These are phyloP conservation scores for Pachyrhizus erosus DNA, from an alignment of 306 rosid genomes.

Conservation along the genomic window DNA sequence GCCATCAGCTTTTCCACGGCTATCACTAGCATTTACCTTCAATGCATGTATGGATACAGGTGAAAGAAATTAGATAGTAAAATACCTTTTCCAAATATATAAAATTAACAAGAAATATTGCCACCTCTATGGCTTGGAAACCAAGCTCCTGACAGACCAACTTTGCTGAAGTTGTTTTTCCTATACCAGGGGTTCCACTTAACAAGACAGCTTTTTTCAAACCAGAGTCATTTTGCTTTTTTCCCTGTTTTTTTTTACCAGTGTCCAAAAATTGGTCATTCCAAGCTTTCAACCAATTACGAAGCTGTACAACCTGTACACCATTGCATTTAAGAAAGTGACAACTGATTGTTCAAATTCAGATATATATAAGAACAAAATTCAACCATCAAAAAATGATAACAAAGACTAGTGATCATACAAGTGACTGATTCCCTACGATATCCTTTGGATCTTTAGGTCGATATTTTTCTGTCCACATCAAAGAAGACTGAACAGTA, in stretches of 20 bases:
- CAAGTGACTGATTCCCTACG: constrained; percentile 92
- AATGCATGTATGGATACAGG: constrained; percentile 30
- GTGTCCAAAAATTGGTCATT: constrained; percentile 74
- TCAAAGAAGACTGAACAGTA: constrained; percentile 49
- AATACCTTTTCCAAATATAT: constrained; percentile 1
- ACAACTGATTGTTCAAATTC: constrained; percentile 27
- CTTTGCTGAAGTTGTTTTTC: constrained; percentile 97
- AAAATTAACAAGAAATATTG: constrained; percentile 37
- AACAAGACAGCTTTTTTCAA: constrained; percentile 81
- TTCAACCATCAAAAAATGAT: constrained; percentile 29
- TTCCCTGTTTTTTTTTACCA: constrained; percentile 70
- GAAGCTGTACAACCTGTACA: constrained; percentile 84
- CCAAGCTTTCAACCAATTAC: constrained; percentile 89
- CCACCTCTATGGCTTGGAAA: constrained; percentile 86
- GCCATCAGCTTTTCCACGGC: constrained; percentile 93
- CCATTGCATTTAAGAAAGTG: constrained; percentile 44
- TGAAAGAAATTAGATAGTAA: constrained; percentile 32
- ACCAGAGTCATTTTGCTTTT: constrained; percentile 65
- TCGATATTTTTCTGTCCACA: constrained; percentile 88
- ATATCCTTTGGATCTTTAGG: constrained; percentile 79
- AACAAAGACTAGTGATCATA: constrained; percentile 49
- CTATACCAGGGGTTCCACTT: constrained; percentile 98
- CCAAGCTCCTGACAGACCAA: constrained; percentile 91
- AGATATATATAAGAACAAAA: constrained; percentile 28
- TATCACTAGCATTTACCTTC: constrained; percentile 98